These are phyloP conservation scores for Forsythia suspensa DNA, from an alignment of 257 asterid species.

Conservation along the genomic window DNA sequence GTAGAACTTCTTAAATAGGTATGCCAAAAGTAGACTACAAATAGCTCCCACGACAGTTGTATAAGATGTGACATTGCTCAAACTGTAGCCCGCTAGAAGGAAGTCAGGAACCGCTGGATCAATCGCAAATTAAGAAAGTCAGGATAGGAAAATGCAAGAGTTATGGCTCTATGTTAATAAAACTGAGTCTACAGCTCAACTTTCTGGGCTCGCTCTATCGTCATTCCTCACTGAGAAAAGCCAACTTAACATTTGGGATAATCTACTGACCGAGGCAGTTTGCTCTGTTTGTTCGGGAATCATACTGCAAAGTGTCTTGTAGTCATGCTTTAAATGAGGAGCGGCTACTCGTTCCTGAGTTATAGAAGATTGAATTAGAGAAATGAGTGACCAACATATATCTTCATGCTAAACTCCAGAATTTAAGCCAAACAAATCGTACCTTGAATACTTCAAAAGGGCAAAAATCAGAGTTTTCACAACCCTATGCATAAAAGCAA, in stretches of 20 bases:
- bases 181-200: constrained; percentile 49
- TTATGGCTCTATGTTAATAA: neutral
- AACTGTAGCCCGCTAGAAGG: neutral
- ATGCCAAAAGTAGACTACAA: neutral
- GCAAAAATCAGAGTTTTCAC: constrained; percentile 72
- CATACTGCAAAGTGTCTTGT: constrained; percentile 54
- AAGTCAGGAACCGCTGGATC: neutral
- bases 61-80: neutral
- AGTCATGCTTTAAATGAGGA: constrained; percentile 84
- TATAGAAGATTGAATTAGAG: constrained; percentile 12
- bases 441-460: constrained; percentile 89
- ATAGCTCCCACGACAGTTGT: neutral
- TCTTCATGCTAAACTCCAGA: neutral
- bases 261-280: constrained; percentile 29
- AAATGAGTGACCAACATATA: neutral
- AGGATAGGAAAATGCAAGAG: neutral
- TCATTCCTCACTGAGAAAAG: constrained; percentile 36
- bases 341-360: constrained; percentile 75
- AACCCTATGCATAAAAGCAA: constrained; percentile 54
- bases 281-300: constrained; percentile 29
- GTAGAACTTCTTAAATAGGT: neutral
- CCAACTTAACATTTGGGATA: constrained; percentile 53
- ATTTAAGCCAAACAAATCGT: neutral
- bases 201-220: constrained; percentile 28
- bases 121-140: neutral